Base-by-base conservation (phyloP, 2,329 filamentous ascomycete genomes). In the Pseudocercospora cruenta region DNA sequence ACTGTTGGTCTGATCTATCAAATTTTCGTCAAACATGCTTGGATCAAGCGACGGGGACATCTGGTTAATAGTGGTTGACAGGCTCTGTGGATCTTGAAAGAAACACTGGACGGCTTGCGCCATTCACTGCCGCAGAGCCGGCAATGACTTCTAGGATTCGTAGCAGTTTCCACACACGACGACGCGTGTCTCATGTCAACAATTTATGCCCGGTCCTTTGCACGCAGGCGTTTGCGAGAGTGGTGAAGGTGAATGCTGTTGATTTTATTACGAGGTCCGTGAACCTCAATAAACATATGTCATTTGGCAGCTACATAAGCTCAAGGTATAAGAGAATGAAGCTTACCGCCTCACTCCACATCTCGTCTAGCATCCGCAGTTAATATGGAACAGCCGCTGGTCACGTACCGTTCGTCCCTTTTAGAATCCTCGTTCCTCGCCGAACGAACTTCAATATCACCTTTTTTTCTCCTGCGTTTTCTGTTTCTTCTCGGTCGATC, bases 211-310 rank as follows among this genome's bases (percentile, higher is more conserved):
- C n/a, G n/a, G n/a, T n/a, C n/a, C n/a, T n/a, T n/a, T n/a, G n/a
- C n/a, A n/a, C n/a, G n/a, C n/a, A n/a, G n/a, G n/a, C n/a, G n/a
- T n/a, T n/a, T n/a, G n/a, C n/a, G n/a, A n/a, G n/a, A n/a, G n/a
- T n/a, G n/a, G n/a, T n/a, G n/a, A n/a, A n/a, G 28, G 8, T 7
- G 9, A 31, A 8, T 8, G 4, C 4, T 12, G 22, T 16, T 24
- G 47, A 26, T 26, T 31, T 26, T 57, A 21, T 8, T 28, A 12
- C 26, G 69, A 71, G 60, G 67, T 69, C 69, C 69, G 65, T 71
- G 64, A 65, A 69, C 67, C 65, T 67, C 67, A 53, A 58, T 39
- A 62, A 70, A 70, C 60, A 54, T 10, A 49, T 39, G 54, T 69
- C 60, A 68, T 68, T 70, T 33, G 22, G 33, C n/a, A 58, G 33